Percentiles rank a stretch among this genome's conserved stretches.
These are phyloP conservation scores for Conoideocrella luteorostrata DNA, from an alignment of 2,329 filamentous ascomycete species.

Conservation along the genomic window DNA sequence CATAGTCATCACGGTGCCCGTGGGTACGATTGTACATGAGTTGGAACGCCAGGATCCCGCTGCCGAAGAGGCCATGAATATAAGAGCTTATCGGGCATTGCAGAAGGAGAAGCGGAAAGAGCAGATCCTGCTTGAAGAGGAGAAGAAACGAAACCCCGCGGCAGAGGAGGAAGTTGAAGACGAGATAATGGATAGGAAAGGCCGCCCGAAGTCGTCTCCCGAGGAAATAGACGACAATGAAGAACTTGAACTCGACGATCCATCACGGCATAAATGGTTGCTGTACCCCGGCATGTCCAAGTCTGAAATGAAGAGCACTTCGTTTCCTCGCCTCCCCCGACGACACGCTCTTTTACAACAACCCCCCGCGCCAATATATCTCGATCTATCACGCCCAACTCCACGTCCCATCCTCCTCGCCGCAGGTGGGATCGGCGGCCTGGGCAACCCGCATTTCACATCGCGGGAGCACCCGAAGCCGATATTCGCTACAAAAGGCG, in stretches of 20 bases:
- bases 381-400: slow-evolving; percentile 72
- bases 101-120: slow-evolving; percentile 27
- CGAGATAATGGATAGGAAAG: slow-evolving; percentile 5
- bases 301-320: slow-evolving; percentile 54
- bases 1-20: slow-evolving; percentile 80
- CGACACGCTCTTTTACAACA: slow-evolving; percentile 56
- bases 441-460: slow-evolving; percentile 91
- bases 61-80: slow-evolving; percentile 50
- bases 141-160: slow-evolving; percentile 14
- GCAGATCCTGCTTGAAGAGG: slow-evolving; percentile 28
- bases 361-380: slow-evolving; percentile 63
- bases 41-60: slow-evolving; percentile 71
- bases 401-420: slow-evolving; percentile 78
- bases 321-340: slow-evolving; percentile 44
- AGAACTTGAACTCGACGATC: slow-evolving; percentile 36
- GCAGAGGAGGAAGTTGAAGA: slow-evolving; percentile 9
- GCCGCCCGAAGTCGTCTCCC: slow-evolving; percentile 4
- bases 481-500: slow-evolving; percentile 83
- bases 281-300: slow-evolving; percentile 73
- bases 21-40: slow-evolving; percentile 86
- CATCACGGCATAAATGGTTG: slow-evolving; percentile 68
- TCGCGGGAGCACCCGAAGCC: slow-evolving; percentile 69
- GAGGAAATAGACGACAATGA: slow-evolving; percentile 25
- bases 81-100: slow-evolving; percentile 25
- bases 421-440: slow-evolving; percentile 78